phyloP scores from a whole-genome alignment of 331 rosid species.

The Prunus yedoensis region DNA sequence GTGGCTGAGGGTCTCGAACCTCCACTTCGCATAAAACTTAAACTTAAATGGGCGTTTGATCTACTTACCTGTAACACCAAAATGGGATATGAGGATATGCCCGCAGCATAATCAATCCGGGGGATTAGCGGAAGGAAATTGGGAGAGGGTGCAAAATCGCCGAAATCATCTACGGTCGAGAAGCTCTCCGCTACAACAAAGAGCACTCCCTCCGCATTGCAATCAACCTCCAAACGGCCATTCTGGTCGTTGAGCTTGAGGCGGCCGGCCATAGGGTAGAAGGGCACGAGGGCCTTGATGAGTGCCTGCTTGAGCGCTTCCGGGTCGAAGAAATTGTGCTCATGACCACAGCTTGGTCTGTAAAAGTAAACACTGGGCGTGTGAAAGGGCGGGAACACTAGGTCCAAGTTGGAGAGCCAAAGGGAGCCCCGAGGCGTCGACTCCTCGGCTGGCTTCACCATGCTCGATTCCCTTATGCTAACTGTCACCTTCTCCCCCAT shows the following conservation, averaged over 20 bases:
- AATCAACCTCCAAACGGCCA: constrained; percentile 36
- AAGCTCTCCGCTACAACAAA: constrained; percentile 50
- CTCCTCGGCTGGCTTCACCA: constrained; percentile 49
- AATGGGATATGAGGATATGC: constrained; percentile 55
- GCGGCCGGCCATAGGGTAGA: constrained; percentile 38
- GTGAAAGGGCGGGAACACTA: constrained; percentile 41
- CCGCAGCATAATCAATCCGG: constrained; percentile 47
- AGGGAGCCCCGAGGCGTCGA: constrained; percentile 22
- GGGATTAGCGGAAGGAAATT: constrained; percentile 68
- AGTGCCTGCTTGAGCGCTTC: constrained; percentile 21
- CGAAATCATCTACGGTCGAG: constrained; percentile 50
- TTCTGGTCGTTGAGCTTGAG: constrained; percentile 11
- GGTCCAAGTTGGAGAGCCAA: constrained; percentile 52
- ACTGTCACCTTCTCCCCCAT: constrained; percentile 26
- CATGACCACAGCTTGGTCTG: constrained; percentile 7
- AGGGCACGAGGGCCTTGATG: constrained; percentile 29
- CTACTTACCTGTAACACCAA: constrained; percentile 17
- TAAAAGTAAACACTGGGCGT: constrained; percentile 39
- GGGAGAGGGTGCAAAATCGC: constrained; percentile 63
- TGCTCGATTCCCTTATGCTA: constrained; percentile 39
- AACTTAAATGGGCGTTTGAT: too few relatives aligned
- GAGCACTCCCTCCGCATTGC: constrained; percentile 28
- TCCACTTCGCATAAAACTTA: too few relatives aligned
- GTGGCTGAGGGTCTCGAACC: too few relatives aligned
- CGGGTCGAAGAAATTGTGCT: constrained; percentile 19